These are phyloP conservation scores for Pseudogymnoascus sp. DNA, from an alignment of 2,329 filamentous ascomycete genomes.

Conservation along the genomic window DNA sequence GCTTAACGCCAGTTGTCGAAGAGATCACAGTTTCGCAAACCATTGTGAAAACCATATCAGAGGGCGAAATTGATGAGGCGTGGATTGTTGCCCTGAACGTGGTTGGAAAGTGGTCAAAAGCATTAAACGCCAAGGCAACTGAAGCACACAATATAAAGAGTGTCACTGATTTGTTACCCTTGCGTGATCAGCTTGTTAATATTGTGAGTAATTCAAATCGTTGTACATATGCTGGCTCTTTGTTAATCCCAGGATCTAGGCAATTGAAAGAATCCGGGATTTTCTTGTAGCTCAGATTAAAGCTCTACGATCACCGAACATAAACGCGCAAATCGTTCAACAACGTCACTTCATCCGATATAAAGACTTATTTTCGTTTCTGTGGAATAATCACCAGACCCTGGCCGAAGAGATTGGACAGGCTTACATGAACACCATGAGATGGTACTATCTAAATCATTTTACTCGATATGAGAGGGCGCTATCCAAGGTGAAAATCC, in stretches of 20 bases:
- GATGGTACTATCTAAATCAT: slow-evolving; percentile 93
- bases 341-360: slow-evolving; percentile 84
- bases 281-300: slow-evolving; percentile 93
- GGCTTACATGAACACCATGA: slow-evolving; percentile 97
- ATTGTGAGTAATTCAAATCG: slow-evolving; percentile 46
- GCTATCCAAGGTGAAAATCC: slow-evolving; percentile 75
- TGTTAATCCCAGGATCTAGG: slow-evolving; percentile 38
- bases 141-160: slow-evolving; percentile 62
- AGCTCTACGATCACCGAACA: slow-evolving; percentile 84
- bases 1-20: slow-evolving; percentile 81
- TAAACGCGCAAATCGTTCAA: slow-evolving; percentile 95
- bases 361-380: slow-evolving; percentile 79
- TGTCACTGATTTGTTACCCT: slow-evolving; percentile 71
- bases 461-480: slow-evolving; percentile 82
- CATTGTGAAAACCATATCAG: slow-evolving; percentile 75
- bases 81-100: slow-evolving; percentile 81
- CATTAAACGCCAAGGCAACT: slow-evolving; percentile 59
- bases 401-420: slow-evolving; percentile 84
- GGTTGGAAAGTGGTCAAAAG: slow-evolving; percentile 67
- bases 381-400: slow-evolving; percentile 71
- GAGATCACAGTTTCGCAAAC: slow-evolving; percentile 82
- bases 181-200: slow-evolving; percentile 74
- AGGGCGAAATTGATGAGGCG: slow-evolving; percentile 80
- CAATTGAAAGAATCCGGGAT: slow-evolving; percentile 88
- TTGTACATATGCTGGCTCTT: slow-evolving; percentile 10